phyloP scores from a whole-genome alignment of 2,329 filamentous ascomycete species.

The Knufia fluminis region DNA sequence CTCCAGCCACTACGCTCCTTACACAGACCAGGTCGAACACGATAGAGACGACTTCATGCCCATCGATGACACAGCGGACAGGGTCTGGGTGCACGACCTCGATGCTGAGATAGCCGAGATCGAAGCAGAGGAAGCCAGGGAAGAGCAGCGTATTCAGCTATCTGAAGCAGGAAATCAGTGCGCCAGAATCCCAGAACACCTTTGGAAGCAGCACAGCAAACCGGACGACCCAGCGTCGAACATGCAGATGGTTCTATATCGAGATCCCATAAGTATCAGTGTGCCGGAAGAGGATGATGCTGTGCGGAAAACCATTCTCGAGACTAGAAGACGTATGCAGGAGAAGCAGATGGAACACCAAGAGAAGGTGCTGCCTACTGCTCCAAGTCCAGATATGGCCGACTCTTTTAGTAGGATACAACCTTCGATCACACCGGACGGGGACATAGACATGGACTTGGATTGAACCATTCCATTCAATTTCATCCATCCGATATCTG shows the following conservation, averaged over 20 bases:
- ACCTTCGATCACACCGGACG: not conserved
- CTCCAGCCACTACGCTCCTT: conserved; percentile 11
- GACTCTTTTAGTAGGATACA: not conserved
- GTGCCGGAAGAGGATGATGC: conserved; percentile 66
- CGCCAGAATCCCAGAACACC: conserved; percentile 55
- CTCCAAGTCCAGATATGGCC: not conserved
- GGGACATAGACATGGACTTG: conserved; percentile 4
- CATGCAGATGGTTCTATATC: conserved; percentile 63
- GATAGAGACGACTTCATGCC: conserved; percentile 58
- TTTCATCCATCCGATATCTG: too few species aligned
- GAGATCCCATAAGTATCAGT: conserved; percentile 64
- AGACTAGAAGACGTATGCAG: conserved; percentile 60
- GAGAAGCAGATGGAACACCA: conserved; percentile 33
- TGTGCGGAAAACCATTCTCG: conserved; percentile 74
- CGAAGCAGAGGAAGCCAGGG: conserved; percentile 48
- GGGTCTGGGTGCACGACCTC: conserved; percentile 83
- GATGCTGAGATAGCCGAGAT: conserved; percentile 73
- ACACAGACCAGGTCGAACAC: not conserved
- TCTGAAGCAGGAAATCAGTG: conserved; percentile 80
- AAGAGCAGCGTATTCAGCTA: conserved; percentile 58
- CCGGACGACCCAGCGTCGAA: conserved; percentile 19
- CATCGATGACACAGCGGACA: conserved; percentile 76
- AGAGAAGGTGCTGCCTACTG: conserved; percentile 1
- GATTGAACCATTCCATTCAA: not conserved
- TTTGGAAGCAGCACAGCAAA: conserved; percentile 43